Evolutionary conservation across 768 basidiomycete genomes (phyloP), one percentile per base, ranked within the genome.

Genomic region (Boletus insuetus): DNA sequence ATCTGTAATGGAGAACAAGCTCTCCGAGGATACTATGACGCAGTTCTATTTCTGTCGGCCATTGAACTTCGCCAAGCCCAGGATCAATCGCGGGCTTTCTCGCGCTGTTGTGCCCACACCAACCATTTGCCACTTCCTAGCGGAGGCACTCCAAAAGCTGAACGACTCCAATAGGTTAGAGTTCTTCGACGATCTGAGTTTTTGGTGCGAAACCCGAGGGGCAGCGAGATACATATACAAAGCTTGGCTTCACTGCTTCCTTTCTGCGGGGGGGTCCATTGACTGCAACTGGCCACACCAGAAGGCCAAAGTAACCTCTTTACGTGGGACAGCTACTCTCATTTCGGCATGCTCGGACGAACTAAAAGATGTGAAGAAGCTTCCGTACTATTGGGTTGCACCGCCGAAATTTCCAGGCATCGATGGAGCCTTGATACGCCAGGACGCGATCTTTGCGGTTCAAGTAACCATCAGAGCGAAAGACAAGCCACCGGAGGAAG

Each of bases 21-120:
- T 34, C 34, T 34, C 34, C 10, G 34, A 14, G 34, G 38, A 39
- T n/a, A 16, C 16, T 3, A 48, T 20, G 19, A 37, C 20, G 8
- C 2, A 13, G 1, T 45, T 44, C 29, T 55, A 43, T 31, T 55
- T 44, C 35, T 11, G 19, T 31, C 43, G 42, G 5, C 51, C 51
- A 3, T 3, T 7, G 3, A 12, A 19, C 3, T 5, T 16, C 13
- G 34, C 3, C 1, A 16, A 3, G 26, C 0, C 13, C 14, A 4
- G 8, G 1, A 11, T 10, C 2, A 4, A 1, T 14, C 17, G 4
- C 12, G 0, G 2, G 0, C n/a, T 12, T 13, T 1, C 16, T n/a
- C 3, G 6, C 22, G 3, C 29, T 9, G 13, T 3, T 3, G 22
- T 51, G 11, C 41, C 50, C 2, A 51, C 50, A 12, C 32, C 3